Evolutionary conservation across 352 stramenopile genomes (phyloP).

Genomic region (Phytophthora foliorum): DNA sequence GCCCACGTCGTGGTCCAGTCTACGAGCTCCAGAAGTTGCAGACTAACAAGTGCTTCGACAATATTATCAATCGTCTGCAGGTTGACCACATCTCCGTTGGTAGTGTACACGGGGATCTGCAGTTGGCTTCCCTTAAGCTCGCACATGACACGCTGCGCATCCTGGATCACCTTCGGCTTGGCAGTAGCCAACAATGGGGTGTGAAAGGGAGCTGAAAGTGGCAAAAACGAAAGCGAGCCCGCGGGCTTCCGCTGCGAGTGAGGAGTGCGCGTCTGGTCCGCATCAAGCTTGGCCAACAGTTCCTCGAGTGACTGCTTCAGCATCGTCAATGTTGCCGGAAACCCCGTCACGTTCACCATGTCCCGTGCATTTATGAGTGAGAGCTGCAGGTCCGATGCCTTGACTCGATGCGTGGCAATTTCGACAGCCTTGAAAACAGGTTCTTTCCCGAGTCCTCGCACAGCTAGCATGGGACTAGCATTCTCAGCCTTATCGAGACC

Average conservation of each 20-base stretch:
- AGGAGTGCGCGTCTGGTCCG: slow-evolving; percentile 79
- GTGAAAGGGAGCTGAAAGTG: slow-evolving; percentile 85
- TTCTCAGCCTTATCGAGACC: slow-evolving; percentile 38
- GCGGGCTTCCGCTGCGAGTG: slow-evolving; percentile 84
- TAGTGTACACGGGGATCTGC: slow-evolving; percentile 75
- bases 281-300: slow-evolving; percentile 58
- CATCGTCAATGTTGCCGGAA: slow-evolving; percentile 60
- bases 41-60: slow-evolving; percentile 54
- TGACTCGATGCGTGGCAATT: slow-evolving; percentile 53
- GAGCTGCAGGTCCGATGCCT: slow-evolving; percentile 66
- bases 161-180: slow-evolving; percentile 52
- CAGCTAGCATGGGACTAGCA: slow-evolving; percentile 78
- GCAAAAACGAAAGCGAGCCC: slow-evolving; percentile 66
- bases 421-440: slow-evolving; percentile 68
- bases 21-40: slow-evolving; percentile 72
- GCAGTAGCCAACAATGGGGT: slow-evolving; percentile 58
- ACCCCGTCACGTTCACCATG: slow-evolving; percentile 78
- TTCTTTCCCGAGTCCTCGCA: slow-evolving; percentile 62
- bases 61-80: slow-evolving; percentile 65
- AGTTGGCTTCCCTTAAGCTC: slow-evolving; percentile 60
- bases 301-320: slow-evolving; percentile 64
- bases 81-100: slow-evolving; percentile 57
- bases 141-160: slow-evolving; percentile 59
- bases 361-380: slow-evolving; percentile 76
- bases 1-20: slow-evolving; percentile 71